These are phyloP conservation scores for Salvia sclarea DNA, from an alignment of 305 asterid genomes.

Conservation along the genomic window DNA sequence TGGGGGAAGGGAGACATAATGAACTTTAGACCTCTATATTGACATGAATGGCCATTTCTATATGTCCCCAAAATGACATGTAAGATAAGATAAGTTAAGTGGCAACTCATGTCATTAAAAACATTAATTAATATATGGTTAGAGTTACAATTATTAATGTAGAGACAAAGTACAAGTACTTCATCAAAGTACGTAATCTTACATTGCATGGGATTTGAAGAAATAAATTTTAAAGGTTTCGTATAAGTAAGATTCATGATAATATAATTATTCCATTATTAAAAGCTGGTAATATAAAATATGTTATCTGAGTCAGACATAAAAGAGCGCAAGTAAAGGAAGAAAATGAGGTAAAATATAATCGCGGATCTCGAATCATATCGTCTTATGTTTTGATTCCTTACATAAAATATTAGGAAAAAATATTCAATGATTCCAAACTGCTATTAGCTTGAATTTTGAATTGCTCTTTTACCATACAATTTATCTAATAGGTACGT, in stretches of 20 bases:
- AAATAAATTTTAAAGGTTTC: not conserved
- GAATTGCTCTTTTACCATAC: too few relatives aligned
- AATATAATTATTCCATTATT: not conserved
- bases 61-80: too few relatives aligned
- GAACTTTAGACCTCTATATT: too few relatives aligned
- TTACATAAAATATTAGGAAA: too few relatives aligned
- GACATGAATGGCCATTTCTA: too few relatives aligned
- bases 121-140: too few relatives aligned
- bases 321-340: not conserved
- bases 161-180: not conserved
- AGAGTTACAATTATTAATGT: not conserved
- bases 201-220: conserved; percentile 6
- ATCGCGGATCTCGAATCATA: not conserved
- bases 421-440: too few relatives aligned
- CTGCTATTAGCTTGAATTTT: too few relatives aligned
- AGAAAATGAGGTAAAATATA: not conserved
- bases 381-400: not conserved
- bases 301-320: not conserved
- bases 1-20: too few relatives aligned
- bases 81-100: not conserved
- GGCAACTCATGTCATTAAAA: not conserved
- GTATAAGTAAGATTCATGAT: not conserved
- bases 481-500: too few relatives aligned
- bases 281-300: not conserved
- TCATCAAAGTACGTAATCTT: not conserved